Evolutionary conservation across 805 yeast species (phyloP).

Genomic region (Maudiozyma bulderi): DNA sequence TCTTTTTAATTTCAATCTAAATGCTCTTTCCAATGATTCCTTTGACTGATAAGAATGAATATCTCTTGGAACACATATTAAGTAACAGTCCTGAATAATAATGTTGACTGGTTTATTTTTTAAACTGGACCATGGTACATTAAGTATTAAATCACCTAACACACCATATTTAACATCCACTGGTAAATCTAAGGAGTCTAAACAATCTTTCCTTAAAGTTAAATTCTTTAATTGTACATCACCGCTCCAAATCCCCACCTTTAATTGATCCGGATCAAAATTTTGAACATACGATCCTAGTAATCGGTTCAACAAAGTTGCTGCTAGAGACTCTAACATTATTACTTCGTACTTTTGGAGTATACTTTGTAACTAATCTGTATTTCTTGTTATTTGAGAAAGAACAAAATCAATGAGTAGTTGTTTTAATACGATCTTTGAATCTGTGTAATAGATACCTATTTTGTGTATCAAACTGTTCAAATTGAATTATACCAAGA

Average conservation of each 20-base stretch:
- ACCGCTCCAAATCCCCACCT: slow-evolving; percentile 96
- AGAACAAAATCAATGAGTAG: too few species aligned
- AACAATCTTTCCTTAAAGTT: slow-evolving; percentile 73
- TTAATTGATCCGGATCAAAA: slow-evolving; percentile 89
- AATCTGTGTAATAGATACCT: too few species aligned
- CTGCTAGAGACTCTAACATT: slow-evolving; percentile 32
- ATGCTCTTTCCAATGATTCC: slow-evolving; percentile 50
- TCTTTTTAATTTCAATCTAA: slow-evolving; percentile 55
- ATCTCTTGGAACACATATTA: slow-evolving; percentile 69
- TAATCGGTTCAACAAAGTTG: slow-evolving; percentile 26
- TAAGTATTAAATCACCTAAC: slow-evolving; percentile 78
- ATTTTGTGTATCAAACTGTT: too few species aligned
- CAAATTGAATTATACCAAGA: too few species aligned
- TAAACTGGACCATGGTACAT: slow-evolving; percentile 94
- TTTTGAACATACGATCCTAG: slow-evolving; percentile 68
- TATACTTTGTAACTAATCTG: neutral
- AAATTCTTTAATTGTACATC: slow-evolving; percentile 81
- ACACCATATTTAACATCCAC: slow-evolving; percentile 83
- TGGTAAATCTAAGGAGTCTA: slow-evolving; percentile 80
- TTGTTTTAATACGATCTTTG: too few species aligned
- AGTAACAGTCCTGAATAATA: slow-evolving; percentile 73
- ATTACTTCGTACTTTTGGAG: neutral
- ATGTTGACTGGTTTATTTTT: slow-evolving; percentile 89
- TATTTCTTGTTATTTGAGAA: too few species aligned
- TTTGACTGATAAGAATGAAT: slow-evolving; percentile 34